A percentile compares a stretch with the other conserved stretches of the same genome.
Evolutionary conservation across 2,329 filamentous ascomycete genomes (phyloP).

Genomic region (Venturia asperata): DNA sequence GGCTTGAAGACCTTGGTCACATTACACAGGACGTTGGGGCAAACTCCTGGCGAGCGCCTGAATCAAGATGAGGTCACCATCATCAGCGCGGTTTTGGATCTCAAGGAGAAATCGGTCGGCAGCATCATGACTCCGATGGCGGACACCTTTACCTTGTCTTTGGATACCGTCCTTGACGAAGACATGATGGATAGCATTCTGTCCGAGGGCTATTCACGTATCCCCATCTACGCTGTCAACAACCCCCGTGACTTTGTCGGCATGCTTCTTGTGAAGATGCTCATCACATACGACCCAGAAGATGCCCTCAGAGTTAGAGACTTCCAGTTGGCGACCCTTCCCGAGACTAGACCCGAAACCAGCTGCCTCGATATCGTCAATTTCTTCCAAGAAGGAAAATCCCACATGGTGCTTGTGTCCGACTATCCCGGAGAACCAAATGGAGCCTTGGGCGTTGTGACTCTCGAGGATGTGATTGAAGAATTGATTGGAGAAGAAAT

Average conservation of each 20-base stretch:
- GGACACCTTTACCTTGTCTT: constrained; percentile 94
- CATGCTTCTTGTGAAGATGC: constrained; percentile 96
- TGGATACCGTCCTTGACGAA: constrained; percentile 87
- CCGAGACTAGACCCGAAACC: constrained; percentile 89
- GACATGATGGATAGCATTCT: constrained; percentile 90
- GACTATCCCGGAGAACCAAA: constrained; percentile 83
- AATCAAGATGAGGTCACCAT: constrained; percentile 99
- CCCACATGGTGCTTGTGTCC: constrained; percentile 95
- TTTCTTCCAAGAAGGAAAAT: constrained; percentile 99
- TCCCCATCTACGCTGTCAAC: constrained; percentile 84
- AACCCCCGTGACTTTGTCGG: constrained; percentile 86
- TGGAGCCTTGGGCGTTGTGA: constrained; percentile 88
- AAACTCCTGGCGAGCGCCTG: constrained; percentile 72
- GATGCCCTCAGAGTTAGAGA: constrained; percentile 80
- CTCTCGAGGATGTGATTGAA: constrained; percentile 95
- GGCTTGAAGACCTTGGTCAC: constrained; percentile 94
- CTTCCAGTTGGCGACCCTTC: constrained; percentile 86
- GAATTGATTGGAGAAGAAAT: constrained; percentile 99
- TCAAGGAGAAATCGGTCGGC: constrained; percentile 92
- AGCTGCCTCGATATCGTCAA: constrained; percentile 98
- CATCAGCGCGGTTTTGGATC: constrained; percentile 89
- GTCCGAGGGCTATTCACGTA: constrained; percentile 88
- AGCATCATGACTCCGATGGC: constrained; percentile 98
- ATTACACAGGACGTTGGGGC: constrained; percentile 83
- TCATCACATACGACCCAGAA: constrained; percentile 97